These are phyloP conservation scores for Ogataea glucozyma DNA, from an alignment of 805 yeast genomes.

Conservation along the genomic window DNA sequence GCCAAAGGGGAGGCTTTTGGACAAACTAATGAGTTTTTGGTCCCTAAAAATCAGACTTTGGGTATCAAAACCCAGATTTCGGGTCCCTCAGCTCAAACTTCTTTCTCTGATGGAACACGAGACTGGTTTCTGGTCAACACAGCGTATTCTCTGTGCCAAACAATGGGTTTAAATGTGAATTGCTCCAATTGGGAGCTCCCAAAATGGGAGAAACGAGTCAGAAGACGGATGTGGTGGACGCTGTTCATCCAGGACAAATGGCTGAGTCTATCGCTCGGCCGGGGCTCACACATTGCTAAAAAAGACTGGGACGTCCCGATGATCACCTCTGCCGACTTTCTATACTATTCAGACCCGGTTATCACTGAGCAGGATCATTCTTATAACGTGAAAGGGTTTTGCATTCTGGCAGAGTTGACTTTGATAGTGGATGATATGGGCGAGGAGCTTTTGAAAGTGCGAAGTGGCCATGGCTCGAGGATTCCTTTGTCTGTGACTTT, in stretches of 20 bases:
- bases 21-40: no score
- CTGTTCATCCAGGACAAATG: conserved; percentile 22
- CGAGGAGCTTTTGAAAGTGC: conserved; percentile 9
- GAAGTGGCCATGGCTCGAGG: conserved; percentile 4
- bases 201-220: conserved; percentile 19
- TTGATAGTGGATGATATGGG: conserved; percentile 14
- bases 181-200: conserved; percentile 16
- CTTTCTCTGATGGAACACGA: conserved; percentile 14
- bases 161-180: conserved; percentile 20
- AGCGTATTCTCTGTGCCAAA: conserved; percentile 17
- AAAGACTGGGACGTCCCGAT: conserved; percentile 20
- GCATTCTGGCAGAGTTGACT: conserved; percentile 14
- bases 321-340: conserved; percentile 14
- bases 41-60: no score
- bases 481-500: conserved; percentile 4
- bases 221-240: conserved; percentile 23
- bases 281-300: conserved; percentile 16
- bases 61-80: no score
- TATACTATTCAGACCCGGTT: conserved; percentile 14
- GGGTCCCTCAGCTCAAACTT: no score
- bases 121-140: conserved; percentile 13
- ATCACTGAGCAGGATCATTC: conserved; percentile 12
- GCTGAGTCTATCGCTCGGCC: conserved; percentile 16
- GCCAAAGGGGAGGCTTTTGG: no score
- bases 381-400: conserved; percentile 13